phyloP scores from a whole-genome alignment of 495 filamentous ascomycete species.

The Penicillium manginii region DNA sequence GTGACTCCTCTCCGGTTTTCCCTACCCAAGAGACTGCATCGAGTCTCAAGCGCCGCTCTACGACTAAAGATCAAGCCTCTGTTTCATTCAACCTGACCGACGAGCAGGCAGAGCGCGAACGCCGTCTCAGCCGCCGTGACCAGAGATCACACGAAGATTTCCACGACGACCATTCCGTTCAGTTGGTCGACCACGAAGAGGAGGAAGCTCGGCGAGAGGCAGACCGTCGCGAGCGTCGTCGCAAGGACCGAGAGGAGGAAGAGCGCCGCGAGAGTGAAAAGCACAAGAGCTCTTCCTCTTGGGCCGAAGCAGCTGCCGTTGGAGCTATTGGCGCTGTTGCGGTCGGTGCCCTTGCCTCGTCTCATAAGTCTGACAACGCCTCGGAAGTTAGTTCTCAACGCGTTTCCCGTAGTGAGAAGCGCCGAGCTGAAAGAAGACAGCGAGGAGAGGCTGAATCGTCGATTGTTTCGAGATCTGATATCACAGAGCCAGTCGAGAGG shows the following conservation, averaged over 20 bases:
- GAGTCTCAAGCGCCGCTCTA: slow-evolving; percentile 40
- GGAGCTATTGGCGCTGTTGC: slow-evolving; percentile 52
- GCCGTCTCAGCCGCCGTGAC: slow-evolving; percentile 40
- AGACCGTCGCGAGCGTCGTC: slow-evolving; percentile 25
- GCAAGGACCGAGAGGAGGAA: slow-evolving; percentile 24
- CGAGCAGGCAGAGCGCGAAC: slow-evolving; percentile 51
- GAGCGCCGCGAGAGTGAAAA: slow-evolving; percentile 22
- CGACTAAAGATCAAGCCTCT: slow-evolving; percentile 47
- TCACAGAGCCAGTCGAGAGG: slow-evolving; percentile 16
- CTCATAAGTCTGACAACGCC: slow-evolving; percentile 42
- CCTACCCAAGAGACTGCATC: slow-evolving; percentile 29
- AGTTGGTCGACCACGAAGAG: slow-evolving; percentile 39
- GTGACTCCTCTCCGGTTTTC: slow-evolving; percentile 42
- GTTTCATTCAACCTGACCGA: slow-evolving; percentile 53
- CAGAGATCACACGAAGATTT: slow-evolving; percentile 29
- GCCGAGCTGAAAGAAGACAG: slow-evolving; percentile 41
- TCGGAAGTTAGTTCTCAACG: slow-evolving; percentile 35
- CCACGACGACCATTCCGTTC: slow-evolving; percentile 28
- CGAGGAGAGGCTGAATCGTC: slow-evolving; percentile 28
- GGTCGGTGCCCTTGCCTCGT: slow-evolving; percentile 40
- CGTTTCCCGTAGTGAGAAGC: slow-evolving; percentile 41
- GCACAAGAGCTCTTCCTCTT: slow-evolving; percentile 36
- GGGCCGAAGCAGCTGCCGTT: slow-evolving; percentile 51
- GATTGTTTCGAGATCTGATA: slow-evolving; percentile 23
- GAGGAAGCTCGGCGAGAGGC: slow-evolving; percentile 21